Evolutionary conservation across 2,329 filamentous ascomycete genomes (phyloP).

Genomic region (Pseudocercospora ulei): DNA sequence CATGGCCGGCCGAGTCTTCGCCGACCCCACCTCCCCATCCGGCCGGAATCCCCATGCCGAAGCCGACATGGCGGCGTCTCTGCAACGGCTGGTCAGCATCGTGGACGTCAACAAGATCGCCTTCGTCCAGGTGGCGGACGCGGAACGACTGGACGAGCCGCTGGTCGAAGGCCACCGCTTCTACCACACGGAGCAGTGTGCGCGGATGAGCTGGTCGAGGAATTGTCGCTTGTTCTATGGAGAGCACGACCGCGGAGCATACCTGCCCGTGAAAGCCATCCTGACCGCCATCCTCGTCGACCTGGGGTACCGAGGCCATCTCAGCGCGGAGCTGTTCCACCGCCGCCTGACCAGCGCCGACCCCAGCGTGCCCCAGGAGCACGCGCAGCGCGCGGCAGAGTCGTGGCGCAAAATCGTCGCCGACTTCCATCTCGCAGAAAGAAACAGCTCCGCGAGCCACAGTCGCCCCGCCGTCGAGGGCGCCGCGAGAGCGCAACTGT

Average conservation of each 20-base stretch:
- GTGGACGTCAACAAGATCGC: constrained; percentile 59
- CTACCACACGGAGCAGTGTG: constrained; percentile 49
- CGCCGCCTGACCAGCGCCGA: constrained; percentile 48
- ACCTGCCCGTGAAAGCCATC: constrained; percentile 57
- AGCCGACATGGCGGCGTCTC: constrained; percentile 45
- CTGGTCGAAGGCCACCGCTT: constrained; percentile 50
- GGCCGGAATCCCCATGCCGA: constrained; percentile 50
- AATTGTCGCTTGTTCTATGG: constrained; percentile 65
- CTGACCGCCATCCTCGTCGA: constrained; percentile 53
- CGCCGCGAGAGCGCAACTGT: constrained; percentile 20
- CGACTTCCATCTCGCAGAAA: constrained; percentile 29
- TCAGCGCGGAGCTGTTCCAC: constrained; percentile 63
- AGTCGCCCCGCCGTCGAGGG: constrained; percentile 11
- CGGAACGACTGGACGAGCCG: constrained; percentile 52
- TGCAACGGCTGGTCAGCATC: constrained; percentile 46
- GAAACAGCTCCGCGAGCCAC: neutral
- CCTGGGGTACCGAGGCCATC: constrained; percentile 58
- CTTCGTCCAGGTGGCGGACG: constrained; percentile 68
- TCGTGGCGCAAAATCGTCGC: constrained; percentile 45
- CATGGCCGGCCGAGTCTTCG: constrained; percentile 60
- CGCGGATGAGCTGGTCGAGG: constrained; percentile 67
- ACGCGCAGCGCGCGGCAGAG: constrained; percentile 45
- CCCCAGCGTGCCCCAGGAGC: constrained; percentile 46
- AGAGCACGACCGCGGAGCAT: constrained; percentile 52
- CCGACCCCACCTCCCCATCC: constrained; percentile 50